Conservation (phyloP, 768 basidiomycete genomes). For the Mycena alexandri region DNA sequence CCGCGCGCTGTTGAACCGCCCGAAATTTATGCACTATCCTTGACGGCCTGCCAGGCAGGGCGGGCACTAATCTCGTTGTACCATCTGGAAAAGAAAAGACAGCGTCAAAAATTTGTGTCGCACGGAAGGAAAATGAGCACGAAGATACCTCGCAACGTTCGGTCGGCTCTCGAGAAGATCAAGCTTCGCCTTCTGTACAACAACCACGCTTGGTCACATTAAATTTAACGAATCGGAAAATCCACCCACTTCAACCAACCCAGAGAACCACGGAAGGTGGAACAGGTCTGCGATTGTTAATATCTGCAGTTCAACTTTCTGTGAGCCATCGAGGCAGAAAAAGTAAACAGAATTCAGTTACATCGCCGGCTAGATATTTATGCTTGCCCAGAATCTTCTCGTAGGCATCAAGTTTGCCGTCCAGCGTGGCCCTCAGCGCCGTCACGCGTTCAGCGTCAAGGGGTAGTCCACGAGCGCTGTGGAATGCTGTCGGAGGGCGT, state of each 20-base stretch:
- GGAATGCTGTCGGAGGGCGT: no score
- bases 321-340: neutral
- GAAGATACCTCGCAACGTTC: slow-evolving; percentile 43
- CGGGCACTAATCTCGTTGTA: slow-evolving; percentile 58
- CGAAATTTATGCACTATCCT: slow-evolving; percentile 30
- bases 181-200: slow-evolving; percentile 19
- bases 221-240: no score
- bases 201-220: neutral
- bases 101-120: neutral
- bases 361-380: slow-evolving; percentile 57
- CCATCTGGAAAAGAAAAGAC: slow-evolving; percentile 49
- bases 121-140: slow-evolving; percentile 30
- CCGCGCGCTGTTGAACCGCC: no score
- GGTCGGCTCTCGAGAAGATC: slow-evolving; percentile 46
- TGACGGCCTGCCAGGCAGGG: slow-evolving; percentile 58
- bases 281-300: slow-evolving; percentile 58
- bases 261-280: slow-evolving; percentile 52
- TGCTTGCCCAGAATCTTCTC: slow-evolving; percentile 56
- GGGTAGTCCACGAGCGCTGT: slow-evolving; percentile 27
- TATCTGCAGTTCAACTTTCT: slow-evolving; percentile 21
- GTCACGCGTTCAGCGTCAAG: slow-evolving; percentile 45
- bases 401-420: slow-evolving; percentile 53
- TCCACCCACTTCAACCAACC: neutral
- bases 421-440: slow-evolving; percentile 39
- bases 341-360: slow-evolving; percentile 12